Percentiles rank a stretch among this genome's conserved stretches.
Evolutionary conservation across 2,329 filamentous ascomycete species (phyloP).

Genomic region (Ceratocystis alfenasii): DNA sequence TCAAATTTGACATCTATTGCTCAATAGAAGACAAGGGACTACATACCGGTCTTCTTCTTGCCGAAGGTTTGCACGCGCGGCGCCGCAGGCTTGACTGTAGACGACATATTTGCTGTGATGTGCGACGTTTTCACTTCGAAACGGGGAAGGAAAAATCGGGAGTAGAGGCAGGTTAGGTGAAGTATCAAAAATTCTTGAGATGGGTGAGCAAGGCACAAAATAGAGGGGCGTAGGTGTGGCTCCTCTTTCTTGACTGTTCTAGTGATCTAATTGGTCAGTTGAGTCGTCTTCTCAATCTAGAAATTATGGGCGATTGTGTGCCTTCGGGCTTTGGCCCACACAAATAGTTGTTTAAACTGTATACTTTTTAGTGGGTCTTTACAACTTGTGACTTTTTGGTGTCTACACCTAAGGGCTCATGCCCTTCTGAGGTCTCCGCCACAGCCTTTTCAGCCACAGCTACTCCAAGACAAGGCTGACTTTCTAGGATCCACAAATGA

Average conservation of each 20-base stretch:
- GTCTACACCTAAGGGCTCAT: slow-evolving; percentile 15
- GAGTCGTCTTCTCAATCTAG: slow-evolving; percentile 11
- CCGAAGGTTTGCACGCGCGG: slow-evolving; percentile 96
- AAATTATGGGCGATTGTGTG: slow-evolving; percentile 22
- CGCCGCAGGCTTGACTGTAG: slow-evolving; percentile 32
- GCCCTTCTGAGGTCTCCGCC: slow-evolving; percentile 16
- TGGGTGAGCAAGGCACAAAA: slow-evolving; percentile 21
- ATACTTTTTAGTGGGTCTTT: slow-evolving; percentile 13
- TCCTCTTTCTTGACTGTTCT: slow-evolving; percentile 18
- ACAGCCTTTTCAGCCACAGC: slow-evolving; percentile 17
- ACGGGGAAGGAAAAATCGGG: slow-evolving; percentile 23
- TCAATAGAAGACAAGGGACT: not conserved
- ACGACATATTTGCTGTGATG: slow-evolving; percentile 53
- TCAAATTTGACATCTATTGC: not conserved
- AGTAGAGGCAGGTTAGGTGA: slow-evolving; percentile 22
- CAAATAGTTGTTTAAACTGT: slow-evolving; percentile 11
- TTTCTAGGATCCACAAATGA: slow-evolving; percentile 14
- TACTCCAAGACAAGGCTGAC: not conserved
- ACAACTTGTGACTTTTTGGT: slow-evolving; percentile 13
- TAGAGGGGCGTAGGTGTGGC: slow-evolving; percentile 21
- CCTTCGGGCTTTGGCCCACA: slow-evolving; percentile 22
- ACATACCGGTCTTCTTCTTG: slow-evolving; percentile 73
- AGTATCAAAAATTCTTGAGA: slow-evolving; percentile 23
- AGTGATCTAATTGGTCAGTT: slow-evolving; percentile 20
- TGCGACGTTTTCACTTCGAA: slow-evolving; percentile 25